Conservation (phyloP, 441 rosid species). For the California macrophylla region DNA sequence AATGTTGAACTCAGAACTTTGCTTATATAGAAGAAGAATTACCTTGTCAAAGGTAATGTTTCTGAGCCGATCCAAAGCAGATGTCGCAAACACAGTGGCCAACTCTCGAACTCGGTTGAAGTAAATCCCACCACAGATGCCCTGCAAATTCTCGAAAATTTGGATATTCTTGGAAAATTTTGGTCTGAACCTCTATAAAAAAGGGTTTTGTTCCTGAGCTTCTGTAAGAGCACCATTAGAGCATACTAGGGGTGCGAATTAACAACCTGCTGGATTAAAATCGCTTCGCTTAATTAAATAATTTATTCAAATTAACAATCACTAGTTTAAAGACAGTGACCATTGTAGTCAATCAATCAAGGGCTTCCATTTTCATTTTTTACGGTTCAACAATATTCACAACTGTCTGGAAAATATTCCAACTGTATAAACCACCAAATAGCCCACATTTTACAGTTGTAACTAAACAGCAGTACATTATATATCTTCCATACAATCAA, state of each 20-base stretch:
- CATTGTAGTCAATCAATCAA: no score
- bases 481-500: background rate
- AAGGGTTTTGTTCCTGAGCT: no score
- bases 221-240: no score
- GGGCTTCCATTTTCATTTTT: background rate
- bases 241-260: no score
- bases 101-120: constrained; percentile 59
- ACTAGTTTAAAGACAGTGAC: no score
- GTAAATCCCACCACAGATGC: constrained; percentile 94
- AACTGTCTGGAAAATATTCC: background rate
- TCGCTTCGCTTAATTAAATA: no score
- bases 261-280: no score
- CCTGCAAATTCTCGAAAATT: constrained; percentile 77
- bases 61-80: constrained; percentile 62
- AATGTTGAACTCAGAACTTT: no score
- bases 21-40: background rate
- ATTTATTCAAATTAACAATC: no score
- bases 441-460: background rate
- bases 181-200: no score
- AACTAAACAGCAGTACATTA: background rate
- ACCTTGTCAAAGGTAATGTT: constrained; percentile 91
- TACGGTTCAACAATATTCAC: background rate
- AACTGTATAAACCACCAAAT: background rate
- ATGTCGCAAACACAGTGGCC: constrained; percentile 77
- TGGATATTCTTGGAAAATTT: no score